Conservation (phyloP, 2,329 filamentous ascomycete species). For the Curvularia eragrostidis region DNA sequence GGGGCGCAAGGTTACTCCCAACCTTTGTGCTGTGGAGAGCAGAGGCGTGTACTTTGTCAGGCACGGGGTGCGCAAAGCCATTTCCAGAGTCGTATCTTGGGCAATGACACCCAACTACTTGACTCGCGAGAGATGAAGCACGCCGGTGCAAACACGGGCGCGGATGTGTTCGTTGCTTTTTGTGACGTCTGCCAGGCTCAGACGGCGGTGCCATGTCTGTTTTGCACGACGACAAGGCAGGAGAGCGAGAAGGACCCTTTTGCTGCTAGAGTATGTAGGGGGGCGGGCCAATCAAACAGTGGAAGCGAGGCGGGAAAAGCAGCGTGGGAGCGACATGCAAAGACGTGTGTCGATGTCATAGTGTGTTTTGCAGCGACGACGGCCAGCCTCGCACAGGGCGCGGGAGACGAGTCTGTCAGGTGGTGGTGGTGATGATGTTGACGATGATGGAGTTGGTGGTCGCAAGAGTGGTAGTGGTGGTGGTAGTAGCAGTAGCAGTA, state of each 20-base stretch:
- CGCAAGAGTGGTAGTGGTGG: conserved; percentile 5
- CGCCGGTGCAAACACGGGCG: conserved; percentile 14
- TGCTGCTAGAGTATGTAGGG: conserved; percentile 9
- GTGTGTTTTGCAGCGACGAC: conserved; percentile 16
- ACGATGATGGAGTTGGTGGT: too few species aligned
- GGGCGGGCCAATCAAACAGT: conserved; percentile 24
- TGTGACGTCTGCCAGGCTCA: conserved; percentile 16
- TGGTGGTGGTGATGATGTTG: background rate
- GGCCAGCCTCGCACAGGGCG: conserved; percentile 26
- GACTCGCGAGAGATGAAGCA: conserved; percentile 15
- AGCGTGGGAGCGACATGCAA: conserved; percentile 19
- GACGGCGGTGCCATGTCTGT: conserved; percentile 33
- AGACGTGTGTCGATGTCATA: conserved; percentile 28
- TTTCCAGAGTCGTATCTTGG: conserved; percentile 22
- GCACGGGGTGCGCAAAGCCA: conserved; percentile 13
- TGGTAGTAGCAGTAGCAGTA: conserved; percentile 25
- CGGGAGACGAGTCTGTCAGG: conserved; percentile 33
- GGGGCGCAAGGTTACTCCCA: conserved; percentile 27
- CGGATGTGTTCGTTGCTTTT: conserved; percentile 23
- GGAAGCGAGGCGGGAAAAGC: conserved; percentile 20
- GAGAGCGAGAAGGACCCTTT: conserved; percentile 3
- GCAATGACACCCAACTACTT: conserved; percentile 11
- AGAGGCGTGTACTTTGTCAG: conserved; percentile 16
- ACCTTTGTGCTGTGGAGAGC: conserved; percentile 10
- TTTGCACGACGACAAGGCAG: conserved; percentile 15